These are phyloP conservation scores for Vaccinium corymbosum DNA, from an alignment of 148 eudicot genomes.

Conservation along the genomic window DNA sequence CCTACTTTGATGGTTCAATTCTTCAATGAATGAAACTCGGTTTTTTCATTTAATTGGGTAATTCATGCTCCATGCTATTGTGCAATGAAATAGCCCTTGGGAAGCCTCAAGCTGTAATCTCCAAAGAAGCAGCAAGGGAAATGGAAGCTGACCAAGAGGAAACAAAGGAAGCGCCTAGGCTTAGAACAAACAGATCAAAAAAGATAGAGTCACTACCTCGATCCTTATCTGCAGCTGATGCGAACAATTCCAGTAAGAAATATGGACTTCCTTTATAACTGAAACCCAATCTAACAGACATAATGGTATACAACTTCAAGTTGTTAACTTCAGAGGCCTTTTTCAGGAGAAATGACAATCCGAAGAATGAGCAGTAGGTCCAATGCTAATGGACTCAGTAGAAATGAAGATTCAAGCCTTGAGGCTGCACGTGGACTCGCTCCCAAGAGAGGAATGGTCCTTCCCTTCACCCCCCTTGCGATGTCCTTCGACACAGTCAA, in stretches of 20 bases:
- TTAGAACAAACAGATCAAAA: constrained; percentile 32
- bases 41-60: background rate
- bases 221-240: constrained; percentile 38
- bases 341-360: constrained; percentile 44
- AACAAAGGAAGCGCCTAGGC: constrained; percentile 35
- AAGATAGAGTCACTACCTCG: constrained; percentile 28
- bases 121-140: constrained; percentile 32
- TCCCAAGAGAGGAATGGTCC: constrained; percentile 55
- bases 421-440: constrained; percentile 36
- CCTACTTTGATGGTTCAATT: background rate
- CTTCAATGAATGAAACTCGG: background rate
- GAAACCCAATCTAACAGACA: background rate
- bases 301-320: background rate
- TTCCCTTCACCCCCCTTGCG: constrained; percentile 66
- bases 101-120: constrained; percentile 32
- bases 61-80: background rate
- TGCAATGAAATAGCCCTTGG: constrained; percentile 20
- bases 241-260: constrained; percentile 40
- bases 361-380: constrained; percentile 38
- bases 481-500: constrained; percentile 56
- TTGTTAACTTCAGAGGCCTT: background rate
- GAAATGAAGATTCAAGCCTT: constrained; percentile 33
- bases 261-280: background rate
- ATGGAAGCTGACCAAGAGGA: constrained; percentile 39
- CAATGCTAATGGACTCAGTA: constrained; percentile 22